A percentile compares a stretch with the other conserved stretches of the same genome.
These are phyloP conservation scores for Gilbertella persicaria DNA, from an alignment of 371 early-diverging fungal genomes.

Conservation along the genomic window DNA sequence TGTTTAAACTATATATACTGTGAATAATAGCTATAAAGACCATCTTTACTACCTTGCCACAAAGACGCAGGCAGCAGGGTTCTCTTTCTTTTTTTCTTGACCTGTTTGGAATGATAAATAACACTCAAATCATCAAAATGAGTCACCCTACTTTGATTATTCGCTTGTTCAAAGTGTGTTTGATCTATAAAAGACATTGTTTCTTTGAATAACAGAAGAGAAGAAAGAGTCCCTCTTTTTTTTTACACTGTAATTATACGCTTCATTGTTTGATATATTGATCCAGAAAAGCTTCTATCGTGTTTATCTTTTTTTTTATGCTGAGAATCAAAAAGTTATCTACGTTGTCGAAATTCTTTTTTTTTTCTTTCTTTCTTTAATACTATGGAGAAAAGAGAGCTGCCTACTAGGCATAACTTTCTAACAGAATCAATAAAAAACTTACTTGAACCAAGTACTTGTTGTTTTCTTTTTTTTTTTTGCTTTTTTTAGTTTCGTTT, in stretches of 20 bases:
- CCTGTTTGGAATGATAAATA: too few relatives aligned
- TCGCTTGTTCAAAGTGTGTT: neutral
- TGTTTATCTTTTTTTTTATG: too few relatives aligned
- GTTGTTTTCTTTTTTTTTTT: neutral
- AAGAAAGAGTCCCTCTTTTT: neutral
- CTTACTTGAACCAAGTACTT: slow-evolving; percentile 20
- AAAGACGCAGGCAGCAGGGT: slow-evolving; percentile 58
- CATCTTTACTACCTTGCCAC: slow-evolving; percentile 49
- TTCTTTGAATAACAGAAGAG: neutral
- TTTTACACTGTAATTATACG: neutral
- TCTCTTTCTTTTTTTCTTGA: slow-evolving; percentile 24
- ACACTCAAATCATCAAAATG: too few relatives aligned
- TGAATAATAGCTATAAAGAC: neutral
- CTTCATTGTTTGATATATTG: neutral
- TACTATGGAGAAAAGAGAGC: slow-evolving; percentile 17
- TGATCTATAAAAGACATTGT: neutral
- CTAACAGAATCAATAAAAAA: slow-evolving; percentile 26
- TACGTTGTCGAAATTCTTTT: neutral
- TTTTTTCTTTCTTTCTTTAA: neutral
- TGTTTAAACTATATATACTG: slow-evolving; percentile 14
- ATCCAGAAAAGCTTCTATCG: too few relatives aligned
- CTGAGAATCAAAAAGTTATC: neutral
- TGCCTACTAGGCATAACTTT: slow-evolving; percentile 29
- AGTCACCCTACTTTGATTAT: neutral
- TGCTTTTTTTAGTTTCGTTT: neutral